Percentiles rank a stretch among this genome's conserved stretches.
phyloP scores from a whole-genome alignment of 2,329 filamentous ascomycete species.

The Cephalotrichum gorgonifer region DNA sequence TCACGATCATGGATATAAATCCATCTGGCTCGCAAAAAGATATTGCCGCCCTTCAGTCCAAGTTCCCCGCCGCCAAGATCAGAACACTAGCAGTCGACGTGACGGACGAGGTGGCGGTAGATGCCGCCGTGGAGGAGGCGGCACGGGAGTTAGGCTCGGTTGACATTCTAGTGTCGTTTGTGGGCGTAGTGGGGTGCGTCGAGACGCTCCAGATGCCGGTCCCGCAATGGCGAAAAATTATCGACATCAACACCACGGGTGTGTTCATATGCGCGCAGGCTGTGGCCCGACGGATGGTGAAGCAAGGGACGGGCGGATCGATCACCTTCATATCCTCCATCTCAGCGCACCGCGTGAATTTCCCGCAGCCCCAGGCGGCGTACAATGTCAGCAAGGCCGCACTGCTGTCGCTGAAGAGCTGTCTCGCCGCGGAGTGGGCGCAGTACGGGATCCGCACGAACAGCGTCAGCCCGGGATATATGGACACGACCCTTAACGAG shows the following conservation, averaged over 20 bases:
- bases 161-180: constrained; percentile 70
- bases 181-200: constrained; percentile 58
- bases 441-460: constrained; percentile 74
- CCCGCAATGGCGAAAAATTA: constrained; percentile 60
- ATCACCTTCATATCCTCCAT: constrained; percentile 72
- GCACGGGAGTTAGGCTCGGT: constrained; percentile 57
- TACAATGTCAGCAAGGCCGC: constrained; percentile 81
- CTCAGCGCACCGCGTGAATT: constrained; percentile 79
- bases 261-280: constrained; percentile 69
- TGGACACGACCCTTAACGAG: constrained; percentile 74
- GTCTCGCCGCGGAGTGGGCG: constrained; percentile 75
- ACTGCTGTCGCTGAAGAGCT: constrained; percentile 69
- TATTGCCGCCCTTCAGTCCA: constrained; percentile 51
- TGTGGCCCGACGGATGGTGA: constrained; percentile 64
- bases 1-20: constrained; percentile 50
- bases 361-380: constrained; percentile 71
- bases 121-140: constrained; percentile 57
- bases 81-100: constrained; percentile 61
- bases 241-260: constrained; percentile 75
- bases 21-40: constrained; percentile 62
- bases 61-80: constrained; percentile 34
- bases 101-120: constrained; percentile 59
- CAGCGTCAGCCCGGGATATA: constrained; percentile 76
- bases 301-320: constrained; percentile 57
- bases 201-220: constrained; percentile 50